These are phyloP conservation scores for Emmonsiellopsis sp. DNA, from an alignment of 2,329 filamentous ascomycete species.

Conservation along the genomic window DNA sequence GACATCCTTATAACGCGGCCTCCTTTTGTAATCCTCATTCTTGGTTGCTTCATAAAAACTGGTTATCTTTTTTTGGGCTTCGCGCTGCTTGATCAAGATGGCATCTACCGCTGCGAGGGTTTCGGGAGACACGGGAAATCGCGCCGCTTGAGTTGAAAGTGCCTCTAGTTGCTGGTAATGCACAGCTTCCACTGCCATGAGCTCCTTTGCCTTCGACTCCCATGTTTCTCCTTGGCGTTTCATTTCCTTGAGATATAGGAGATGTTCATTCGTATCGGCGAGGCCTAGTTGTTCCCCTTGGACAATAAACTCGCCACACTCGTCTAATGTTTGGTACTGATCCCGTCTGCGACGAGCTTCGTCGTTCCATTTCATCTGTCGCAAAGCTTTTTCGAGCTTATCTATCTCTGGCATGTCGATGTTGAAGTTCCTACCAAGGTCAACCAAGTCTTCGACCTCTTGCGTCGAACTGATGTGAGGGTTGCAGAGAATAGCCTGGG, in stretches of 20 bases:
- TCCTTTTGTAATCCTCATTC: constrained; percentile 63
- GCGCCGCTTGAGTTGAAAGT: constrained; percentile 70
- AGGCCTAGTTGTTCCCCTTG: constrained; percentile 71
- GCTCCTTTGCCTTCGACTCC: constrained; percentile 86
- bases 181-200: constrained; percentile 83
- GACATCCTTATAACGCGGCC: constrained; percentile 85
- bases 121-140: constrained; percentile 70
- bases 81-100: constrained; percentile 89
- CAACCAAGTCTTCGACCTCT: constrained; percentile 83
- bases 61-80: constrained; percentile 81
- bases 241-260: constrained; percentile 68
- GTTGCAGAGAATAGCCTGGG: constrained; percentile 60
- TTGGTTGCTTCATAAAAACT: constrained; percentile 71
- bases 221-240: constrained; percentile 69
- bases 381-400: constrained; percentile 66
- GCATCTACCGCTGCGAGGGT: constrained; percentile 78
- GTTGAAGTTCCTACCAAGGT: constrained; percentile 80
- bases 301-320: constrained; percentile 70
- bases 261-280: constrained; percentile 68
- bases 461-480: constrained; percentile 54
- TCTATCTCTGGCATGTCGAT: constrained; percentile 87
- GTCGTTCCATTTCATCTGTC: constrained; percentile 82
- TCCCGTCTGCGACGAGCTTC: constrained; percentile 61
- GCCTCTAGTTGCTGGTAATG: constrained; percentile 94
- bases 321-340: constrained; percentile 61